Evolutionary conservation across 257 asterid genomes (phyloP).

Genomic region (Nicotiana obtusifolia): DNA sequence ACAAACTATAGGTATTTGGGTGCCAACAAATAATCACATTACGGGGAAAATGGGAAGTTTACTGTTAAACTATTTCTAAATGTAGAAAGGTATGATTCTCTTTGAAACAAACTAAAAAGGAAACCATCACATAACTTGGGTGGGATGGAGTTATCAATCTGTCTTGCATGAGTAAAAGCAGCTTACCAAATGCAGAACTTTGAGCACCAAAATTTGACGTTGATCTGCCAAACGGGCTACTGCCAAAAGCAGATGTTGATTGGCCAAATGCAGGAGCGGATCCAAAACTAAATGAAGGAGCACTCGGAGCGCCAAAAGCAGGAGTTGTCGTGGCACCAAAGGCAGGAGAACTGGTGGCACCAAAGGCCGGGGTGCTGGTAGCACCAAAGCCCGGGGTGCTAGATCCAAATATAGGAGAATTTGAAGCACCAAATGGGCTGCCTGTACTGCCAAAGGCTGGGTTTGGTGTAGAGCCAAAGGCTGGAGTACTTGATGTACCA

Average conservation of each 20-base stretch:
- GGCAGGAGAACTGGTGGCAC: slow-evolving; percentile 32
- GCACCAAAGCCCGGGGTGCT: slow-evolving; percentile 57
- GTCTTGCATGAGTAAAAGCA: slow-evolving; percentile 4
- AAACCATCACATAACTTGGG: not conserved
- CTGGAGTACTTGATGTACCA: slow-evolving; percentile 61
- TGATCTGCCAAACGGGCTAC: slow-evolving; percentile 53
- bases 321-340: slow-evolving; percentile 32
- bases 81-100: not conserved
- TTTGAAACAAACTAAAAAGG: not conserved
- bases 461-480: slow-evolving; percentile 54
- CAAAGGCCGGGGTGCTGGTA: slow-evolving; percentile 42
- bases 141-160: not conserved
- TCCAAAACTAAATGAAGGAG: slow-evolving; percentile 51
- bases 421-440: slow-evolving; percentile 27
- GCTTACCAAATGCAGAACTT: slow-evolving; percentile 79
- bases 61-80: not conserved
- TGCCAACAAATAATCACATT: not conserved
- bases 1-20: not conserved
- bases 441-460: slow-evolving; percentile 52
- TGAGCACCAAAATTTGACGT: slow-evolving; percentile 60
- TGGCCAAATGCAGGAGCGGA: slow-evolving; percentile 67
- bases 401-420: slow-evolving; percentile 26
- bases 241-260: slow-evolving; percentile 60
- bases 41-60: not conserved
- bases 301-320: slow-evolving; percentile 19